A percentile compares a stretch with the other conserved stretches of the same genome.
Conservation (phyloP, 106 monocot genomes). For the Dioscorea alata region DNA sequence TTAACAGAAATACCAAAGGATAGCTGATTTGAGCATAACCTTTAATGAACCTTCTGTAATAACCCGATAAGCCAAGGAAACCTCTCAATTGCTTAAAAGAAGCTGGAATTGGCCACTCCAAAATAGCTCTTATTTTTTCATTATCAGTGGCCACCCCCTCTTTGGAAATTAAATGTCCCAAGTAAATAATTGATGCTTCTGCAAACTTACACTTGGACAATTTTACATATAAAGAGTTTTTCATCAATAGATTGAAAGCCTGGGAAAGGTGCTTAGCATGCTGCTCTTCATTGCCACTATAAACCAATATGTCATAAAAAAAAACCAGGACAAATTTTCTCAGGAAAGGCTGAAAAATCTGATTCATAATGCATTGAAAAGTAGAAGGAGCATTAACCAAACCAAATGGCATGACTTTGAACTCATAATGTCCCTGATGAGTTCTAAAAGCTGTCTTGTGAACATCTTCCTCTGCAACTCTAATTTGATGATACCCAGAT, state of each 20-base stretch:
- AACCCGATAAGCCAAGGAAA: conserved; percentile 12
- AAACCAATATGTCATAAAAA: neutral
- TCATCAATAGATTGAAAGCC: neutral
- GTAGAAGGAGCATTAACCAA: neutral
- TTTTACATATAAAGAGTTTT: neutral
- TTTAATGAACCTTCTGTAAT: conserved; percentile 17
- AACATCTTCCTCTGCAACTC: neutral
- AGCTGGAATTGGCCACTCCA: neutral
- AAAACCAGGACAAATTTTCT: neutral
- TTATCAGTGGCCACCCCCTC: conserved; percentile 8
- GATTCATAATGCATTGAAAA: conserved; percentile 1
- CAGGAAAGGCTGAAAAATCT: neutral
- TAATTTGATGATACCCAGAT: neutral
- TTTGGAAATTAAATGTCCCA: neutral
- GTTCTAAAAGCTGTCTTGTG: neutral
- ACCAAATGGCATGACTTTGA: conserved; percentile 2
- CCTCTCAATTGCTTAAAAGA: conserved; percentile 2
- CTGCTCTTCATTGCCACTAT: neutral
- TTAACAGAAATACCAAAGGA: neutral
- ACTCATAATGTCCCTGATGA: neutral
- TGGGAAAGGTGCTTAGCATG: neutral
- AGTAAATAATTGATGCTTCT: neutral
- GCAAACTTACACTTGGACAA: neutral
- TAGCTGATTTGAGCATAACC: neutral
- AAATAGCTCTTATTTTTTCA: neutral